Percentiles rank a stretch among this genome's conserved stretches.
Conservation (phyloP, 148 eudicot species). For the Rhododendron williamsianum region DNA sequence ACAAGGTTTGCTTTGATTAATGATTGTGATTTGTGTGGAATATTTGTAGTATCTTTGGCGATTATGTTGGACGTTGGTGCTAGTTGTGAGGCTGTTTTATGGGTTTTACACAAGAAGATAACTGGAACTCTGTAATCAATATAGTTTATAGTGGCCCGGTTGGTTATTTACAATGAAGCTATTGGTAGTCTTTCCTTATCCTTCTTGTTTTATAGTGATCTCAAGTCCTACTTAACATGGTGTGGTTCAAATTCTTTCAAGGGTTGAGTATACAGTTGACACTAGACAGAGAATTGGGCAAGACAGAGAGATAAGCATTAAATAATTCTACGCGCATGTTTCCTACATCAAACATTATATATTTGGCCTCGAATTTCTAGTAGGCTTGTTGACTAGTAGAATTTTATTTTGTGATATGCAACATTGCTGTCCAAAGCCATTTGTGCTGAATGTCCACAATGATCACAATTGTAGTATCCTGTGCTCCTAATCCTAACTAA, state of each 20-base stretch:
- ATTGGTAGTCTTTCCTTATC: neutral
- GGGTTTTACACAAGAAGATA: neutral
- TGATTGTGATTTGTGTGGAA: neutral
- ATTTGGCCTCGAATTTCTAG: neutral
- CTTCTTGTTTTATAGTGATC: neutral
- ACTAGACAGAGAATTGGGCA: neutral
- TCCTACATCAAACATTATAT: neutral
- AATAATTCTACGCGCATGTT: neutral
- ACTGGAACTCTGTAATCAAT: neutral
- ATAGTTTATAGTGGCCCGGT: neutral
- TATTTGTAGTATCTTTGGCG: neutral
- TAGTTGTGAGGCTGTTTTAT: neutral
- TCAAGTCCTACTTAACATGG: neutral
- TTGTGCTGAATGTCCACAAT: neutral
- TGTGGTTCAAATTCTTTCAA: neutral
- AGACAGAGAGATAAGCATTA: neutral
- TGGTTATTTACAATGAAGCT: neutral
- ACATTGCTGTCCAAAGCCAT: neutral
- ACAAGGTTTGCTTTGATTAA: constrained; percentile 42
- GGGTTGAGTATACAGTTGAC: neutral
- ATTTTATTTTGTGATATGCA: neutral
- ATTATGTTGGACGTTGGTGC: neutral
- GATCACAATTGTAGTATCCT: neutral
- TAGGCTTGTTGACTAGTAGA: neutral
- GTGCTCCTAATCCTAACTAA: neutral